These are phyloP conservation scores for Brettanomyces bruxellensis DNA, from an alignment of 805 yeast genomes.

Conservation along the genomic window DNA sequence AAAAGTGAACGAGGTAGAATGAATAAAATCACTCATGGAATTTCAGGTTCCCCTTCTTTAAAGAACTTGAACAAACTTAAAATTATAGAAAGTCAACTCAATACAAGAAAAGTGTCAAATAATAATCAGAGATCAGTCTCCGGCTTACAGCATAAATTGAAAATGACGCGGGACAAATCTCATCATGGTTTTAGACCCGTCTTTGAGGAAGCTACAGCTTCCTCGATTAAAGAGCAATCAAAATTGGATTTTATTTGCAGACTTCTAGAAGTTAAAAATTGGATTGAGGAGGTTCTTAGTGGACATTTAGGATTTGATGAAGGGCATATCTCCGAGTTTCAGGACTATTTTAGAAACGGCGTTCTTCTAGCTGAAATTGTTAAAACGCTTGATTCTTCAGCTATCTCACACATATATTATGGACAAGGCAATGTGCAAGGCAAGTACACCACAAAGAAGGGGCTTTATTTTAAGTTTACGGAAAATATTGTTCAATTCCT, in stretches of 20 bases:
- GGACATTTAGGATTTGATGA: constrained; percentile 19
- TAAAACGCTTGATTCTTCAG: constrained; percentile 57
- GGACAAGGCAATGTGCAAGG: constrained; percentile 21
- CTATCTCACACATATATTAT: constrained; percentile 48
- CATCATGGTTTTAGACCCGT: neutral
- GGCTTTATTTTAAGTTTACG: constrained; percentile 77
- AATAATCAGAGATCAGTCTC: constrained; percentile 10
- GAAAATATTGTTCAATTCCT: constrained; percentile 87
- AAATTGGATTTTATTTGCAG: constrained; percentile 44
- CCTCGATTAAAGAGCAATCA: constrained; percentile 6
- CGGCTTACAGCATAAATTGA: constrained; percentile 9
- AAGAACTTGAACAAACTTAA: constrained; percentile 25
- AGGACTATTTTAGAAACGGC: constrained; percentile 73
- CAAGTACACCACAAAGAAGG: constrained; percentile 22
- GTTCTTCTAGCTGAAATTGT: constrained; percentile 76
- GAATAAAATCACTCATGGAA: constrained; percentile 25
- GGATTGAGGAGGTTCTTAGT: constrained; percentile 33
- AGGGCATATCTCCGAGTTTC: constrained; percentile 37
- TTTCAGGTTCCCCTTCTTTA: constrained; percentile 28
- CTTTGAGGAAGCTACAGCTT: neutral
- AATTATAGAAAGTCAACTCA: constrained; percentile 21
- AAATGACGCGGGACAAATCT: constrained; percentile 8
- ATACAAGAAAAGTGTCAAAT: constrained; percentile 2
- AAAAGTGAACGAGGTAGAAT: constrained; percentile 16
- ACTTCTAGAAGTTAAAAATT: constrained; percentile 38